Conservation (phyloP, 257 asterid species). For the Nicotiana undulata region DNA sequence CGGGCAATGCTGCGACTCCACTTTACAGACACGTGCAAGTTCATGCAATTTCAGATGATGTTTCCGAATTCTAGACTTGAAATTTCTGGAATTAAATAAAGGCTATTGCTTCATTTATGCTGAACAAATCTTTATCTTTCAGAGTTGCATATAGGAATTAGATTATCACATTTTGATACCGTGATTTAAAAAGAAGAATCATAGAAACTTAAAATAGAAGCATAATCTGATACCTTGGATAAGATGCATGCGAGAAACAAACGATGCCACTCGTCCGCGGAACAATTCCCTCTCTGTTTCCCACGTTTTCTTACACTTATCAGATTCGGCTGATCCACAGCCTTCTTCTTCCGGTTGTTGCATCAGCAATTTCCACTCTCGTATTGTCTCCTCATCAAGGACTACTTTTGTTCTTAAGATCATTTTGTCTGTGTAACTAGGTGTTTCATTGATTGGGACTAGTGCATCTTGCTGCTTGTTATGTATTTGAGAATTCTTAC, state of each 20-base stretch:
- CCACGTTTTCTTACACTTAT: constrained; percentile 55
- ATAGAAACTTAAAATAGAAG: neutral
- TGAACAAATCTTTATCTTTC: neutral
- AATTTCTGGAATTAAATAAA: neutral
- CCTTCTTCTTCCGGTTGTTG: constrained; percentile 52
- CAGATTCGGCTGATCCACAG: constrained; percentile 40
- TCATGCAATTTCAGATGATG: neutral
- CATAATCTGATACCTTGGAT: constrained; percentile 47
- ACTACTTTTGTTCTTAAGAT: constrained; percentile 33
- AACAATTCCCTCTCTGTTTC: constrained; percentile 58
- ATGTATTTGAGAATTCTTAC: neutral
- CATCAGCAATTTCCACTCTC: constrained; percentile 58
- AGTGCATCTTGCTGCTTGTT: neutral
- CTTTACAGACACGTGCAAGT: neutral
- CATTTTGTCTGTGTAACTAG: neutral
- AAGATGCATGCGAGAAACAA: constrained; percentile 73
- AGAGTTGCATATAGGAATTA: neutral
- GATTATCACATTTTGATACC: neutral
- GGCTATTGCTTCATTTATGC: neutral
- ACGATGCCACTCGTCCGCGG: constrained; percentile 54
- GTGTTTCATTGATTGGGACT: neutral
- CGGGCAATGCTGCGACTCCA: neutral
- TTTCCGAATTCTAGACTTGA: neutral
- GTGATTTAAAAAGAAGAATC: constrained; percentile 2
- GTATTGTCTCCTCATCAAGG: constrained; percentile 62